phyloP scores from a whole-genome alignment of 2,329 filamentous ascomycete species.

The Blastomyces silverae region DNA sequence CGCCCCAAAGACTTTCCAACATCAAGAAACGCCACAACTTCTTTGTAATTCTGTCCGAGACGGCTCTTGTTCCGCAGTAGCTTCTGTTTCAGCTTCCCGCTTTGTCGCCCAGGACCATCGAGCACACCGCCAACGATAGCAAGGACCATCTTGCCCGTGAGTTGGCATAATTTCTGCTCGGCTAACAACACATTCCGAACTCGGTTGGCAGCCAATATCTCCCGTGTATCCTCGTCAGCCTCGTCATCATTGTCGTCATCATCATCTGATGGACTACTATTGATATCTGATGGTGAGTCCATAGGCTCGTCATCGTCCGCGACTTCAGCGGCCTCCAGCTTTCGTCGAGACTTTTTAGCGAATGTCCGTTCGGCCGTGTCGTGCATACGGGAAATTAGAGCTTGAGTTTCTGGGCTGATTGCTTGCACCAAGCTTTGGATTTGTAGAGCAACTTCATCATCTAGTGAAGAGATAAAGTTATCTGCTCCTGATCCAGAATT shows the following conservation, averaged over 20 bases:
- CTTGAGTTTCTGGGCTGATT: conserved; percentile 56
- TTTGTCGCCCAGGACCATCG: conserved; percentile 55
- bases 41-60: conserved; percentile 78
- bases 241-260: conserved; percentile 26
- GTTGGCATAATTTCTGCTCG: conserved; percentile 77
- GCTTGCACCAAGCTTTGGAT: conserved; percentile 61
- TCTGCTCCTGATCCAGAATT: conserved; percentile 39
- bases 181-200: conserved; percentile 63
- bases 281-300: conserved; percentile 56
- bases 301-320: conserved; percentile 57
- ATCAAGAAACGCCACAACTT: conserved; percentile 74
- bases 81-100: conserved; percentile 60
- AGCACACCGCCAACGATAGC: conserved; percentile 69
- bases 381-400: conserved; percentile 68
- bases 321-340: conserved; percentile 31
- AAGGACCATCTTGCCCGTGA: conserved; percentile 77
- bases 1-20: conserved; percentile 46
- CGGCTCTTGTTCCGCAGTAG: conserved; percentile 72
- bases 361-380: conserved; percentile 67
- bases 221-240: conserved; percentile 39
- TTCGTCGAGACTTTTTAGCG: conserved; percentile 56
- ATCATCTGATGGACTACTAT: conserved; percentile 45
- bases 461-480: conserved; percentile 38
- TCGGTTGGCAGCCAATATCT: conserved; percentile 44
- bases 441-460: conserved; percentile 47